These are phyloP conservation scores for Aureobasidium zeae DNA, from an alignment of 2,329 filamentous ascomycete genomes.

Conservation along the genomic window DNA sequence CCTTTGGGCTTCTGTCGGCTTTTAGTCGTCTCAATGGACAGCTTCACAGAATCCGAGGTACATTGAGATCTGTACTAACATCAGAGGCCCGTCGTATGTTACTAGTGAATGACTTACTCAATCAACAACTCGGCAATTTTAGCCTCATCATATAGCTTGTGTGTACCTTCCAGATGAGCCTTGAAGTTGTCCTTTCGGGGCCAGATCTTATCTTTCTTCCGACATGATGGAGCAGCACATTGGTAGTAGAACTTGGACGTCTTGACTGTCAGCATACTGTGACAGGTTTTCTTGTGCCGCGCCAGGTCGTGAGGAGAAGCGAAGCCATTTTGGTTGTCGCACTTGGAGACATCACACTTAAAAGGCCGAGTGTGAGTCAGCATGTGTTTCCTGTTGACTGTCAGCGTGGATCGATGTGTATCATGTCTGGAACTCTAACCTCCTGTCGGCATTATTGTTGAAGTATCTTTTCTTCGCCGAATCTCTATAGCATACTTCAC, in stretches of 20 bases:
- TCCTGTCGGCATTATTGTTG: constrained; percentile 12
- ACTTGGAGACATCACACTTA: constrained; percentile 7
- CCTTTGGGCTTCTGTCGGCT: neutral
- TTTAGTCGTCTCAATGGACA: neutral
- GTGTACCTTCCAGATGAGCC: constrained; percentile 13
- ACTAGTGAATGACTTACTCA: neutral
- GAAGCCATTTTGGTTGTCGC: constrained; percentile 11
- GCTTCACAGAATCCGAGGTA: neutral
- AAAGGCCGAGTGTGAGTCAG: constrained; percentile 9
- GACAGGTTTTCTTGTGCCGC: constrained; percentile 13
- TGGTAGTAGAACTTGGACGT: constrained; percentile 13
- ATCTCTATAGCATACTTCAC: constrained; percentile 4
- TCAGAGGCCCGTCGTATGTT: neutral
- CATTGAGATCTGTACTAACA: neutral
- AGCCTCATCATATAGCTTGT: constrained; percentile 1
- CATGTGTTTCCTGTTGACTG: constrained; percentile 5
- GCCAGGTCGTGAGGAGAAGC: constrained; percentile 12
- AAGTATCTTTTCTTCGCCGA: constrained; percentile 5
- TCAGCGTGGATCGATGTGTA: neutral
- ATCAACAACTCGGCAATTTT: neutral
- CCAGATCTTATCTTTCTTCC: constrained; percentile 13
- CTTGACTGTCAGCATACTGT: constrained; percentile 12
- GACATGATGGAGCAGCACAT: constrained; percentile 11
- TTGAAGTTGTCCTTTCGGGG: constrained; percentile 14
- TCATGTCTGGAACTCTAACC: neutral